Evolutionary conservation across 1,139 yeast genomes (phyloP).

Genomic region (Magnusiomyces suaveolens): DNA sequence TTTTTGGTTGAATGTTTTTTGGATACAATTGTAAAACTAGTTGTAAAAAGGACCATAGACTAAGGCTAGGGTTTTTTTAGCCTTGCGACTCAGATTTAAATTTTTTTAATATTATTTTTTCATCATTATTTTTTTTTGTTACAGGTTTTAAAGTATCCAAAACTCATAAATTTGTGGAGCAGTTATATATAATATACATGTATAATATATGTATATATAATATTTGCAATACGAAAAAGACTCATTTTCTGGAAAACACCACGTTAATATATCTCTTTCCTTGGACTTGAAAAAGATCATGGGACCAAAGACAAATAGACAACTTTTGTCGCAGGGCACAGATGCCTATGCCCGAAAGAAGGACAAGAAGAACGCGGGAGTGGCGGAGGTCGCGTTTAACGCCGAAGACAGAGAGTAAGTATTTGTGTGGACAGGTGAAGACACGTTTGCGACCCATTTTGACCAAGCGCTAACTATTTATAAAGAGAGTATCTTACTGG

Average conservation of each 20-base stretch:
- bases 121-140: too few species aligned
- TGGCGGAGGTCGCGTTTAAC: constrained; percentile 75
- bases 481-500: constrained; percentile 73
- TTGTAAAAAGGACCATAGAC: background rate
- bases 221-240: background rate
- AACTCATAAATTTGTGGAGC: too few species aligned
- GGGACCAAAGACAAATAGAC: constrained; percentile 44
- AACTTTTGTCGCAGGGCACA: constrained; percentile 74
- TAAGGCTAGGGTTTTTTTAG: background rate
- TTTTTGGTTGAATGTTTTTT: too few species aligned
- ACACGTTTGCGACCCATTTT: too few species aligned
- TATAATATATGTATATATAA: too few species aligned
- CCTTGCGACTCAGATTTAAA: background rate
- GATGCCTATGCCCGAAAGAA: constrained; percentile 63
- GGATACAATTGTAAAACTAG: background rate
- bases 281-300: background rate
- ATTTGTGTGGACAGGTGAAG: too few species aligned
- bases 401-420: constrained; percentile 49
- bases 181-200: too few species aligned
- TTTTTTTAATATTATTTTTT: too few species aligned
- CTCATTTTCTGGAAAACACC: too few species aligned
- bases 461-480: constrained; percentile 7
- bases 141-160: too few species aligned
- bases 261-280: too few species aligned
- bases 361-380: constrained; percentile 50